Conservation (phyloP, 75 land plant species). For the Ceratopteris richardii region DNA sequence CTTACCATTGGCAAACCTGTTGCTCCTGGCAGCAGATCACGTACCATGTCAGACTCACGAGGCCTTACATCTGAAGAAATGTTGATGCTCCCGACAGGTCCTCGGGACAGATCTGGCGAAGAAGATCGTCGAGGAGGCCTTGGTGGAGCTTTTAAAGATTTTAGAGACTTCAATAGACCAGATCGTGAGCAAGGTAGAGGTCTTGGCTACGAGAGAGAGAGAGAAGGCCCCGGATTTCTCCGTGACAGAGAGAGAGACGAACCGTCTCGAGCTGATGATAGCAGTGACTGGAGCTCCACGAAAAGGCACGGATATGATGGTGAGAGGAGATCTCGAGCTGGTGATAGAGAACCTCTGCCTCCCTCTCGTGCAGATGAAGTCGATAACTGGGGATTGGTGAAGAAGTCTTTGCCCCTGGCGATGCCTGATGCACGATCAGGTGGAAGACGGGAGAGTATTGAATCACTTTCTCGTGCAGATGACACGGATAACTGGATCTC, state of each 20-base stretch:
- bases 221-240: slow-evolving; percentile 1
- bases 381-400: slow-evolving; percentile 51
- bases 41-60: slow-evolving; percentile 5
- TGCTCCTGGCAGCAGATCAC: slow-evolving; percentile 21
- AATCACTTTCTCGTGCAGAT: slow-evolving; percentile 48
- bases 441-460: slow-evolving; percentile 2
- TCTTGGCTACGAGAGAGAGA: slow-evolving; percentile 4
- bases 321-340: slow-evolving; percentile 29
- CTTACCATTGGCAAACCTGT: slow-evolving; percentile 32
- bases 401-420: slow-evolving; percentile 25
- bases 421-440: slow-evolving; percentile 8
- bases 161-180: slow-evolving; percentile 14
- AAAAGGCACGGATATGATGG: slow-evolving; percentile 14
- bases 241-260: slow-evolving; percentile 4
- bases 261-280: slow-evolving; percentile 20
- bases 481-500: slow-evolving; percentile 68
- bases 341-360: slow-evolving; percentile 33
- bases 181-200: slow-evolving; percentile 10
- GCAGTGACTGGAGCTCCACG: slow-evolving; percentile 8
- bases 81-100: slow-evolving; percentile 69
- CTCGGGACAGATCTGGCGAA: slow-evolving; percentile 56
- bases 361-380: slow-evolving; percentile 72
- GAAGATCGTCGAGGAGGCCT: slow-evolving; percentile 42
- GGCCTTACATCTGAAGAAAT: slow-evolving; percentile 68
- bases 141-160: slow-evolving; percentile 66